These are phyloP conservation scores for Heliocybe sulcata DNA, from an alignment of 1,284 basidiomycete genomes.

Conservation along the genomic window DNA sequence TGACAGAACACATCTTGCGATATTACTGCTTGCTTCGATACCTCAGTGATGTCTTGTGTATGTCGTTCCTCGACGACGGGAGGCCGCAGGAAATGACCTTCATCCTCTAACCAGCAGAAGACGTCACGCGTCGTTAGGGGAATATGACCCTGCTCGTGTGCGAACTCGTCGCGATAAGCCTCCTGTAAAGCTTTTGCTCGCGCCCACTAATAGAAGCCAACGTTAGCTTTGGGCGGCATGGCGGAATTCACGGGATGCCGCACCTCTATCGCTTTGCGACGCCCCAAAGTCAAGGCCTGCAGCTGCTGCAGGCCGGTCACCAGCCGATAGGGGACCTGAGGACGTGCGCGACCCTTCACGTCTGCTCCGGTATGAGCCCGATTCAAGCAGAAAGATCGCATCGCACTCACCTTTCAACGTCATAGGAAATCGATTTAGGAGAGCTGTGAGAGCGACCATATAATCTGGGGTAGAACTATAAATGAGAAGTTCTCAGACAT, in stretches of 20 bases:
- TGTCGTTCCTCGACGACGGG: conserved; percentile 8
- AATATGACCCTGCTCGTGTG: conserved; percentile 16
- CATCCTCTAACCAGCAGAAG: conserved; percentile 49
- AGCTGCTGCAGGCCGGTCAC: conserved; percentile 38
- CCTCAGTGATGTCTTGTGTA: background rate
- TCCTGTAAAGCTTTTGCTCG: conserved; percentile 46
- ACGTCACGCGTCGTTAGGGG: conserved; percentile 46
- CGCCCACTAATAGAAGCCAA: conserved; percentile 41
- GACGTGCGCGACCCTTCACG: conserved; percentile 26
- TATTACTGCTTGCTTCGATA: background rate
- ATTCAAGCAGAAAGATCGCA: background rate
- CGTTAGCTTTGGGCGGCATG: conserved; percentile 6
- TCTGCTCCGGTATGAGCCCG: conserved; percentile 21
- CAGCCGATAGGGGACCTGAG: conserved; percentile 45
- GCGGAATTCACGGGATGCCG: conserved; percentile 12
- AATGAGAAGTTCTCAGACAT: background rate
- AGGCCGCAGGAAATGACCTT: conserved; percentile 38
- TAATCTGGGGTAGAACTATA: conserved; percentile 25
- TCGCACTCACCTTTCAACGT: conserved; percentile 42
- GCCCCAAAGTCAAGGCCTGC: conserved; percentile 40
- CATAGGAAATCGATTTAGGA: conserved; percentile 52
- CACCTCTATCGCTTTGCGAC: conserved; percentile 68
- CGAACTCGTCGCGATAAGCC: conserved; percentile 34
- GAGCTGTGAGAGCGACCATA: conserved; percentile 29
- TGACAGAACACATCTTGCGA: conserved; percentile 17